Evolutionary conservation across 78 protist species (phyloP).

Genomic region (Acrasis kona): DNA sequence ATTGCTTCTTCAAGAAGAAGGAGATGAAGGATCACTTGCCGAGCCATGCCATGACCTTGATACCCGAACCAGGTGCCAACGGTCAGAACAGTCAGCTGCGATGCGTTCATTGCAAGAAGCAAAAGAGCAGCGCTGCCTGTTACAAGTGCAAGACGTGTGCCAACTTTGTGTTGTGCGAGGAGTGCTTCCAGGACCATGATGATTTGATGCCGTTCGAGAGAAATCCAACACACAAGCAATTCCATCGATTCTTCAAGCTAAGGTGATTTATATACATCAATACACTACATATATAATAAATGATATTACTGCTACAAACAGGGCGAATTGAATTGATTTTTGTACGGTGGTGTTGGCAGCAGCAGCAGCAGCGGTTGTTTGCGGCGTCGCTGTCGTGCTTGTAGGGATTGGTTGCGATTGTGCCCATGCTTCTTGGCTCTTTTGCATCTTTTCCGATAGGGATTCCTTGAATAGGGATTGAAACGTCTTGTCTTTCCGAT

Average conservation of each 20-base stretch:
- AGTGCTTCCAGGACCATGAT: not conserved
- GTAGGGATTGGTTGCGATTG: too few species aligned
- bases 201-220: not conserved
- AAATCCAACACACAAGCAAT: not conserved
- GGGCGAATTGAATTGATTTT: too few species aligned
- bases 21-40: not conserved
- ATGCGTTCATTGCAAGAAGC: not conserved
- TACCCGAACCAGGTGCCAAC: not conserved
- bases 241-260: too few species aligned
- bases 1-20: constrained; percentile 4
- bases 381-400: too few species aligned
- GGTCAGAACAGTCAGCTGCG: not conserved
- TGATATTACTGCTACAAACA: too few species aligned
- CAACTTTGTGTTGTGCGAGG: not conserved
- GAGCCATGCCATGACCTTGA: not conserved
- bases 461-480: too few species aligned
- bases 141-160: not conserved
- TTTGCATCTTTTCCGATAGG: too few species aligned
- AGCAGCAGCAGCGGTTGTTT: too few species aligned
- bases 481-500: not conserved
- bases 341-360: too few species aligned
- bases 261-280: too few species aligned
- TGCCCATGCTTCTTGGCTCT: too few species aligned
- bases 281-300: not conserved
- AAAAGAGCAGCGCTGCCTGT: not conserved